Conservation (phyloP, 352 stramenopile species). For the Pythium myriotylum region DNA sequence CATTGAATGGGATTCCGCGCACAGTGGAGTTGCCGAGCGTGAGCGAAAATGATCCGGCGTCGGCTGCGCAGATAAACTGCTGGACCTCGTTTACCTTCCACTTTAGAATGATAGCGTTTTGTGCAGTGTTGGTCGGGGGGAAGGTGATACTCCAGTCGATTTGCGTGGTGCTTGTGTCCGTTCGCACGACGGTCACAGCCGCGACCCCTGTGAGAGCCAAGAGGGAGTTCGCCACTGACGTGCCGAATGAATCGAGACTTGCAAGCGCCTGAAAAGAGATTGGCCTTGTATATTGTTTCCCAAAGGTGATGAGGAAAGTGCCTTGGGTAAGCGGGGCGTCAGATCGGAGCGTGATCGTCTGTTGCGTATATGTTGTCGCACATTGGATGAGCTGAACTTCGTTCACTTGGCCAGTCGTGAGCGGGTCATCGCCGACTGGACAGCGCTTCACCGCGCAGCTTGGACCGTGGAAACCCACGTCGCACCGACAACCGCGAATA, state of each 20-base stretch:
- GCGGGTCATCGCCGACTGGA: conserved; percentile 65
- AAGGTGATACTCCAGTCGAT: conserved; percentile 61
- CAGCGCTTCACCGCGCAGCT: conserved; percentile 70
- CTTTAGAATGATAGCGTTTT: conserved; percentile 48
- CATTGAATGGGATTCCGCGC: conserved; percentile 56
- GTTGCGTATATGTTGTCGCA: conserved; percentile 59
- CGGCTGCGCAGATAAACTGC: conserved; percentile 77
- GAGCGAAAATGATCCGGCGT: conserved; percentile 57
- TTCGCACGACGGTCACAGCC: conserved; percentile 40
- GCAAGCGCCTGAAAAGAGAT: conserved; percentile 60
- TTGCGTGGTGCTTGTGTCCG: conserved; percentile 32
- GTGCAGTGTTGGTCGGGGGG: conserved; percentile 41
- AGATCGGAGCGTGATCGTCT: conserved; percentile 49
- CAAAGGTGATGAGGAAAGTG: conserved; percentile 65
- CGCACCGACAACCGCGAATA: conserved; percentile 78
- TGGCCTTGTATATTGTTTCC: conserved; percentile 62
- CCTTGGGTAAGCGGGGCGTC: conserved; percentile 50
- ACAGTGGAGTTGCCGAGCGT: conserved; percentile 61
- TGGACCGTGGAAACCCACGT: conserved; percentile 53
- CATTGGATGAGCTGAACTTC: conserved; percentile 69
- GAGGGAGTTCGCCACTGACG: conserved; percentile 54
- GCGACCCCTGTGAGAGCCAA: conserved; percentile 41
- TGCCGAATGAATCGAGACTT: conserved; percentile 44
- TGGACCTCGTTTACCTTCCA: conserved; percentile 76
- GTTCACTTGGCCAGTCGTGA: conserved; percentile 58